Evolutionary conservation across 2,329 filamentous ascomycete species (phyloP), one percentile per base, ranked within the genome.

Genomic region (Penicillium crustosum): DNA sequence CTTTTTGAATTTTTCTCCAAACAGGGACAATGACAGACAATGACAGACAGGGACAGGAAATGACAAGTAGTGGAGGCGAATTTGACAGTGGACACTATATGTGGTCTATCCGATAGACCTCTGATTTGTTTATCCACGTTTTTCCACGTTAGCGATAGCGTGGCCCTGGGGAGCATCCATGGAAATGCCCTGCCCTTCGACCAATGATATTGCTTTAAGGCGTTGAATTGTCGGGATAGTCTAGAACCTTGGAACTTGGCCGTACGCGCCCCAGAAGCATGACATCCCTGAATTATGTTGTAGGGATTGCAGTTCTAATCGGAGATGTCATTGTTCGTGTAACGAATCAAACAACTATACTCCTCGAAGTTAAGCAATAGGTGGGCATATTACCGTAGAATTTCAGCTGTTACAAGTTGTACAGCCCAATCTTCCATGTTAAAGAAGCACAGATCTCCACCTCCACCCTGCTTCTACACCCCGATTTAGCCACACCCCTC

Each of bases 21-120:
- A 35, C 50, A 49, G 49, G 33, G 27, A 21, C 47, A 31, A 7
- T 59, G 52, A 59, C 60, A 58, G 42, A 51, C 41, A 31, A 7
- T 59, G 52, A 59, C 60, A 58, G 42, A 51, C 41, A n/a, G n/a
- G n/a, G n/a, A n/a, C 55, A 58, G 45, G 25, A 38, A 48, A 13
- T 55, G 61, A 64, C 56, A 60, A 45, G 21, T 27, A 58, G 23
- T 25, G 53, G 55, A 51, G 63, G 60, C 61, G 55, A 66, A 63
- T 38, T 19, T 53, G n/a, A 12, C 15, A 44, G 36, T 59, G 61
- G 53, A 49, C 8, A 49, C 47, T 38, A 25, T 25, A 45, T 29
- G 25, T 31, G 12, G 29, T 10, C 12, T 36, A 4, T 35, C 21
- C 53, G 33, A 27, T 33, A 17, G 2, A 23, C 38, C 23, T 44